Base-by-base conservation (phyloP, 345 rosid genomes). In the Euphorbia tirucalli region DNA sequence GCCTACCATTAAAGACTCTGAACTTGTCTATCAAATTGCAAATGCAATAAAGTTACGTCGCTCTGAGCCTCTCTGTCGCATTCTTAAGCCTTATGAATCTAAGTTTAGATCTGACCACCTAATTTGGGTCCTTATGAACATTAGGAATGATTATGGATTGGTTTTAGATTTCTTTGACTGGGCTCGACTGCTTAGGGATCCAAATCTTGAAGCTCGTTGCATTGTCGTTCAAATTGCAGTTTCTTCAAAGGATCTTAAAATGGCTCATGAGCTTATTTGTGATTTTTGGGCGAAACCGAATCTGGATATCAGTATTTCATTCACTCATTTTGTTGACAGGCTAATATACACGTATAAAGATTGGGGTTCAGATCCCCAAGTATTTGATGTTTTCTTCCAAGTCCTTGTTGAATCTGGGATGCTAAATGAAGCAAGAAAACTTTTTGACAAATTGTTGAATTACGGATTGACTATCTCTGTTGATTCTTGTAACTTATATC, bases 121-220 rank as follows among this genome's bases (percentile, higher is more conserved):
- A 55, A 86, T 95, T 75, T 95, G 97, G 99, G 93, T 92, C 76
- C 83, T 95, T 60, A 84, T 89, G 96, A 87, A 86, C 78, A 90
- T 95, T 68, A 89, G 69, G 83, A 74, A 61, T 72, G 95, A 95
- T 69, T 95, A 88, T 78, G 71, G 69, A 57, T 72, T 89, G 77
- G 93, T 86, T 82, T 83, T 92, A 75, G 90, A 87, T 76, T 95
- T 95, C 83, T 90, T 92, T 73, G 81, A 87, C 16, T 95, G 99
- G 97, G 93, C 90, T 60, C 74, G 89, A 73, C 76, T 81, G 6
- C 88, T 81, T 3, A 80, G 89, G 79, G 90, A 87, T 46, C 93
- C 92, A 19, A 84, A 70, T 57, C 86, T 92, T 65, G 97, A 95
- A 80, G 85, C 87, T 0, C 89, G 84, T 55, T 90, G 97, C 78